Conservation (phyloP, 1,284 basidiomycete genomes). For the Rhodofomes roseus region DNA sequence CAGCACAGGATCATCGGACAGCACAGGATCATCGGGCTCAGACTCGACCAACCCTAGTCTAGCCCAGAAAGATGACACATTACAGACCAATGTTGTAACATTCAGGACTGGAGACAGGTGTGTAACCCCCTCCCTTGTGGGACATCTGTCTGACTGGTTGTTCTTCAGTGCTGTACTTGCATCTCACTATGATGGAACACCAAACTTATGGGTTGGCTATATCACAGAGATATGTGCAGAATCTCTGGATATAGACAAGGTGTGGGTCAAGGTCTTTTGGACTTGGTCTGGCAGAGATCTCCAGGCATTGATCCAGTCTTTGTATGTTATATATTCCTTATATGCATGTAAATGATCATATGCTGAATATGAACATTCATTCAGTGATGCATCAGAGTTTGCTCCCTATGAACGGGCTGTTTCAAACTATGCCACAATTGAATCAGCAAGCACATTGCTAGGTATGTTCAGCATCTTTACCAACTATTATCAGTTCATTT, state of each 20-base stretch:
- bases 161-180: neutral
- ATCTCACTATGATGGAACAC: neutral
- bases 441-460: neutral
- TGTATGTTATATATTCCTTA: neutral
- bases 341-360: neutral
- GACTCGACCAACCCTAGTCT: neutral
- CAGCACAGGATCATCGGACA: neutral
- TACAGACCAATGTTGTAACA: neutral
- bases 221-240: neutral
- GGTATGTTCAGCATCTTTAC: neutral
- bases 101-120: neutral
- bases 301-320: neutral
- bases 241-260: neutral
- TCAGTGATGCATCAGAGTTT: neutral
- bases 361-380: neutral
- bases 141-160: neutral
- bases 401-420: neutral
- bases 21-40: neutral
- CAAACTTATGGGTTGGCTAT: neutral
- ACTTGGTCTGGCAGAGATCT: slow-evolving; percentile 2
- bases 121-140: neutral
- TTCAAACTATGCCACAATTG: neutral
- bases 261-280: slow-evolving; percentile 1
- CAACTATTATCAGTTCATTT: too few species aligned
- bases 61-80: neutral